Evolutionary conservation across 2,329 filamentous ascomycete genomes (phyloP), one percentile per base, ranked within the genome.

Genomic region (Monosporascus sp.): DNA sequence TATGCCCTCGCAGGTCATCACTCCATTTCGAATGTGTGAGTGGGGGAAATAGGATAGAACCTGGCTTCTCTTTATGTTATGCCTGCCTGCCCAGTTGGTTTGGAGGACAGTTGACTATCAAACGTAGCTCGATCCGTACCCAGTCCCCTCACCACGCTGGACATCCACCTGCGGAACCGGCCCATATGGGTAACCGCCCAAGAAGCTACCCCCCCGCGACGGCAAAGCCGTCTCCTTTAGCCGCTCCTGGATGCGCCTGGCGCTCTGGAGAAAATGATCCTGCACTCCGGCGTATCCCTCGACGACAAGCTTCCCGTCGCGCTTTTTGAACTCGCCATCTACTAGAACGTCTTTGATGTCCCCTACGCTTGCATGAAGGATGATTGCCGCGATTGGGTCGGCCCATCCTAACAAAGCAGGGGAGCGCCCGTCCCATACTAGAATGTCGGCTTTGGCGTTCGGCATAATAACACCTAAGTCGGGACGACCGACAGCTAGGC

Each of bases 381-480:
- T 73, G 1, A 83, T 67, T 0, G 80, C 80, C 0, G 79, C 79
- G 3, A 83, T 69, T 0, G 78, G 77, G 52, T 82, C 78, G 5
- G 56, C 64, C 77, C 78, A 81, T 3, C 79, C 79, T n/a, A n/a
- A n/a, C n/a, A n/a, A 1, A 81, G 65, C 58, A 82, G 78, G 77
- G 0, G 72, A 70, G 2, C 69, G 63, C 0, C 74, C 76, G 53
- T 80, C 70, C 66, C 75, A 81, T 0, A 81, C 69, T 0, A 81
- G 67, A 1, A 82, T 35, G 56, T 82, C 79, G 0, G 78, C 78
- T 60, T 78, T 78, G 19, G 78, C 77, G 3, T 76, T 77, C 1
- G 61, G 62, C 1, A 61, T 63, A 11, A 82, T 63, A 38, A 78
- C 65, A 8, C 80, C 79, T 0, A 82, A 61, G 53, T 81, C 79